Conservation (phyloP, 1,284 basidiomycete genomes). For the Leccinum angustisporum region DNA sequence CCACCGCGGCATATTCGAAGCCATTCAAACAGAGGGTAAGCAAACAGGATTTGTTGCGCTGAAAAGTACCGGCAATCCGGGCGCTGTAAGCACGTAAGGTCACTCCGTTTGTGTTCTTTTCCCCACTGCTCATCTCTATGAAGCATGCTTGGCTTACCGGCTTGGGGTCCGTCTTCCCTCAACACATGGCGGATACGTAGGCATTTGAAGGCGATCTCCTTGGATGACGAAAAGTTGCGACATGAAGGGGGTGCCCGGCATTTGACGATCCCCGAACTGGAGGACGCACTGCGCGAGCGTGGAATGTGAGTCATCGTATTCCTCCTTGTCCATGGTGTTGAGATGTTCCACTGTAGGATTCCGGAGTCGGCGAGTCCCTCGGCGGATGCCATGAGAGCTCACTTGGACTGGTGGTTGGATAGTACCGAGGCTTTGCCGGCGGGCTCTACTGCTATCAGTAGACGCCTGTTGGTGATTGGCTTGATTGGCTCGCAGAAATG, state of each 20-base stretch:
- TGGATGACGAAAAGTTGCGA: slow-evolving; percentile 60
- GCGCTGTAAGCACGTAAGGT: slow-evolving; percentile 41
- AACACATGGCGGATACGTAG: slow-evolving; percentile 53
- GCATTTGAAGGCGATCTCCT: slow-evolving; percentile 53
- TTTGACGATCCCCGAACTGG: slow-evolving; percentile 53
- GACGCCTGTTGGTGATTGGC: slow-evolving; percentile 43
- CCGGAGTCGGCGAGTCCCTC: slow-evolving; percentile 35
- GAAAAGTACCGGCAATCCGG: slow-evolving; percentile 31
- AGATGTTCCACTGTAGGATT: slow-evolving; percentile 20
- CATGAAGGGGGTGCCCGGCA: slow-evolving; percentile 46
- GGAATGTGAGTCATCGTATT: slow-evolving; percentile 57
- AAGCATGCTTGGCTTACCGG: slow-evolving; percentile 60
- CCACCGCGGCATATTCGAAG: slow-evolving; percentile 35
- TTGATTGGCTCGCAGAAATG: slow-evolving; percentile 31
- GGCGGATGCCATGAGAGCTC: slow-evolving; percentile 43
- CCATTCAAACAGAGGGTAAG: slow-evolving; percentile 32
- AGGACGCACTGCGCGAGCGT: slow-evolving; percentile 66
- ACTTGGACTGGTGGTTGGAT: slow-evolving; percentile 64
- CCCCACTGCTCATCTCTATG: slow-evolving; percentile 5
- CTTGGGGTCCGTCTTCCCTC: slow-evolving; percentile 52
- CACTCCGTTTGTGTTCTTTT: not conserved
- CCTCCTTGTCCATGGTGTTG: not conserved
- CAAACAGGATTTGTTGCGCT: slow-evolving; percentile 29
- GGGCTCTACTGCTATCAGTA: slow-evolving; percentile 40
- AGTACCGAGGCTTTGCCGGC: slow-evolving; percentile 28